Conservation (phyloP, 2,329 filamentous ascomycete species). For the Cladobotryum mycophilum region DNA sequence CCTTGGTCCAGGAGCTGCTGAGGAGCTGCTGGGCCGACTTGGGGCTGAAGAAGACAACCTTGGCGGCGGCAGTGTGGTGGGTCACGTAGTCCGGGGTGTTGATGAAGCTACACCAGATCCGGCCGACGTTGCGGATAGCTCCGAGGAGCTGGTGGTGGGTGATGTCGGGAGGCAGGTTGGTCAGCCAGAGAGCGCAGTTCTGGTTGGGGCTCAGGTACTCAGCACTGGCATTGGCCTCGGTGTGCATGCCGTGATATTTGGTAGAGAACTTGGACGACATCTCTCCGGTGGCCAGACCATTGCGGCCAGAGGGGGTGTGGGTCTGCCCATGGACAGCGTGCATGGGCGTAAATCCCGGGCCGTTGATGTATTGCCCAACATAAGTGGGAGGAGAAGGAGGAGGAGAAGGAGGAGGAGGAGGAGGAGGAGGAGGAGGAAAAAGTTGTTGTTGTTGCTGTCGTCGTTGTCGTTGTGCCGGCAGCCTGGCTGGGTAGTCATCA, state of each 20-base stretch:
- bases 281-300: background rate
- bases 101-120: constrained; percentile 46
- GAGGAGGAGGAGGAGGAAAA: too few species aligned
- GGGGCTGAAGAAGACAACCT: constrained; percentile 44
- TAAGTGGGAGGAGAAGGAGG: too few species aligned
- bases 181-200: constrained; percentile 49
- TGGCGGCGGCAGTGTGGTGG: constrained; percentile 38
- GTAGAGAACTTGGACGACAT: constrained; percentile 22
- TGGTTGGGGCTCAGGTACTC: constrained; percentile 24
- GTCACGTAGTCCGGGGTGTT: constrained; percentile 37
- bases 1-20: constrained; percentile 17
- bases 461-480: too few species aligned
- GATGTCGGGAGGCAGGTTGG: constrained; percentile 40
- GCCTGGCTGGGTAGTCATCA: too few species aligned
- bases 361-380: background rate
- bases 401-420: too few species aligned
- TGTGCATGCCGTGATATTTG: constrained; percentile 33
- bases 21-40: constrained; percentile 30
- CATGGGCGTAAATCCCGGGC: constrained; percentile 17
- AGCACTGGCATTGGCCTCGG: constrained; percentile 28
- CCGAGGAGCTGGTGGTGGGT: constrained; percentile 38
- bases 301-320: background rate
- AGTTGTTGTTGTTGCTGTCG: too few species aligned
- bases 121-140: constrained; percentile 39
- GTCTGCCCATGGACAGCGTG: constrained; percentile 15